Evolutionary conservation across 495 filamentous ascomycete species (phyloP), one percentile per base, ranked within the genome.

Genomic region (Coniosporium apollinis): DNA sequence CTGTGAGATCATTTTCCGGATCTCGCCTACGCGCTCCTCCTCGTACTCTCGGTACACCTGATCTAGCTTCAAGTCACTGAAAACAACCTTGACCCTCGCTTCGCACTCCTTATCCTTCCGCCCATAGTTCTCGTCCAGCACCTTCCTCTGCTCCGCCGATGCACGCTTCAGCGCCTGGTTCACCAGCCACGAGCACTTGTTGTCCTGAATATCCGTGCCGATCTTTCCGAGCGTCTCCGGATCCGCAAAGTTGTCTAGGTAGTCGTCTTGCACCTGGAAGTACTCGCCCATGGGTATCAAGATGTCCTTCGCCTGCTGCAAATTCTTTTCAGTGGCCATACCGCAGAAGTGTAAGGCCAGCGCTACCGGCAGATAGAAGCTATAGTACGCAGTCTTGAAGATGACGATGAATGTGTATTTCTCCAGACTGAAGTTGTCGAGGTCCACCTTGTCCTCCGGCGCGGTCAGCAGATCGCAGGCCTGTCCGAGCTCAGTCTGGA

Each of bases 371-470:
- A 97, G 79, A 64, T 96, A 96, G 70, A 97, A 97, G 51, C 73
- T 82, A 67, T 97, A 97, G 64, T 87, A 97, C 24, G 89, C 91
- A 19, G 91, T 97, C 72, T 97, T 97, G 74, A 85, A 94, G 60
- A 86, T 82, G 57, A 97, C 89, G 53, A 97, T 97, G 68, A 96
- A 97, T 54, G 66, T 76, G 68, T 92, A 92, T 66, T 96, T 97
- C 45, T 89, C 71, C 58, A 92, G 65, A 56, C 71, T 32, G 70
- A 97, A 97, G 63, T 87, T 86, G 67, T 78, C 64, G 36, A 97
- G 75, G 59, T 97, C 72, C 42, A 92, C 69, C 21, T 75, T 64
- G 54, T 94, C 86, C 60, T 97, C 89, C 25, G 89, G 89, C 13
- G 89, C 89, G 18, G 91, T 96, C 47, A 96, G 74, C 39, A 97